phyloP scores from a whole-genome alignment of 2,329 filamentous ascomycete genomes.

The Fusarium bactridioides region DNA sequence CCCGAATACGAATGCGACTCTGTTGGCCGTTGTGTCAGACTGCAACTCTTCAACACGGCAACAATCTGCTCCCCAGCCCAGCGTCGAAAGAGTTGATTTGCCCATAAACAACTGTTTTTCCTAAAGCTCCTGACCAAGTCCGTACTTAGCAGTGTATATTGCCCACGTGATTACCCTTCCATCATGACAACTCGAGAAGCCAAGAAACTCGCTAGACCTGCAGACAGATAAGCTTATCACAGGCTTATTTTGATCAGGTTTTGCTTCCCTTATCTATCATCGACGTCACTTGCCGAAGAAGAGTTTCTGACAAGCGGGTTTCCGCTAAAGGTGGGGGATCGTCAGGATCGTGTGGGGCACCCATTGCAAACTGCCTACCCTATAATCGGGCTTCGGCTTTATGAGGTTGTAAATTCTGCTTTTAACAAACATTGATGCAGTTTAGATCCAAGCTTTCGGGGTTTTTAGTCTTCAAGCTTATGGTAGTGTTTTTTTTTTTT shows the following conservation, averaged over 20 bases:
- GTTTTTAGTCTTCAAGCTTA: not conserved
- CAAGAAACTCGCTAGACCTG: slow-evolving; percentile 19
- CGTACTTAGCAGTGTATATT: not conserved
- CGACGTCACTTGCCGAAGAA: slow-evolving; percentile 20
- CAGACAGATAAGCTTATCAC: slow-evolving; percentile 33
- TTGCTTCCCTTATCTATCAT: not conserved
- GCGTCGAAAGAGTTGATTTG: not conserved
- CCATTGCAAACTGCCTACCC: slow-evolving; percentile 2
- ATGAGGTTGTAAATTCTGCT: not conserved
- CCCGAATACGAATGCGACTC: slow-evolving; percentile 21
- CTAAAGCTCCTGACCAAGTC: not conserved
- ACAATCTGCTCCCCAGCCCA: not conserved
- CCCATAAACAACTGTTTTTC: not conserved
- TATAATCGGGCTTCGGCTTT: not conserved
- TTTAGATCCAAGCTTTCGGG: not conserved
- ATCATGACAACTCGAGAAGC: not conserved
- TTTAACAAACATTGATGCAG: not conserved
- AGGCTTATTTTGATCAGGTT: slow-evolving; percentile 3
- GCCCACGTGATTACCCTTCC: not conserved
- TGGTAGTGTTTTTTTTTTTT: not conserved
- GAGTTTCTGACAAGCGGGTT: not conserved
- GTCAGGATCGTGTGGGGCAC: slow-evolving; percentile 28
- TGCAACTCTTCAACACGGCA: not conserved
- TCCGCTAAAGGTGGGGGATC: slow-evolving; percentile 34
- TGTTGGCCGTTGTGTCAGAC: not conserved